Evolutionary conservation across 352 stramenopile genomes (phyloP).

Genomic region (Phytophthora sojae): DNA sequence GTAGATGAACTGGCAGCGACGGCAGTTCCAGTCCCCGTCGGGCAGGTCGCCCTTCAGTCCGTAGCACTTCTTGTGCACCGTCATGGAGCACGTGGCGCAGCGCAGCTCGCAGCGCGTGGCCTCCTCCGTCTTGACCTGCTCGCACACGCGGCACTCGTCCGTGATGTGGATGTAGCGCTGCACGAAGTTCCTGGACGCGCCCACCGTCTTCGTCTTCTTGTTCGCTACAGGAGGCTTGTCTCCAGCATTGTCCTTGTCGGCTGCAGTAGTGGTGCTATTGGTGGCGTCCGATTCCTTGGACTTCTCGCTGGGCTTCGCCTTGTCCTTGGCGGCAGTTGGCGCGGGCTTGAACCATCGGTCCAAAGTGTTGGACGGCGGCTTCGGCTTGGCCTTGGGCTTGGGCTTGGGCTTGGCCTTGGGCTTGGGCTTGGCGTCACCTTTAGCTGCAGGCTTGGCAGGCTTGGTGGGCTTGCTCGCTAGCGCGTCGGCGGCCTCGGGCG

Average conservation of each 20-base stretch:
- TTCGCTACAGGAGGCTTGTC: conserved; percentile 2
- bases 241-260: background rate
- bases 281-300: background rate
- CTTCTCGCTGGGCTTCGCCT: conserved; percentile 22
- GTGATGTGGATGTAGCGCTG: conserved; percentile 78
- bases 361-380: conserved; percentile 56
- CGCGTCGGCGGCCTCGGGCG: background rate
- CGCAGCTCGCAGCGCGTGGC: conserved; percentile 63
- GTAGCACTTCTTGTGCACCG: conserved; percentile 80
- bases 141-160: conserved; percentile 73
- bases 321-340: background rate
- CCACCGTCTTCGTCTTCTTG: conserved; percentile 22
- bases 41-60: conserved; percentile 49
- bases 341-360: conserved; percentile 68
- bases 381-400: conserved; percentile 25
- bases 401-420: conserved; percentile 18
- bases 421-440: conserved; percentile 7
- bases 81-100: conserved; percentile 72
- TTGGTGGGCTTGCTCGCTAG: background rate
- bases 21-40: conserved; percentile 62
- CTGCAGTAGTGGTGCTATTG: background rate
- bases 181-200: conserved; percentile 56
- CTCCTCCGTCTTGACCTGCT: conserved; percentile 58
- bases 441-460: background rate
- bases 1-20: conserved; percentile 60